phyloP scores from a whole-genome alignment of 768 basidiomycete species.

The Russula griseocarnosa region DNA sequence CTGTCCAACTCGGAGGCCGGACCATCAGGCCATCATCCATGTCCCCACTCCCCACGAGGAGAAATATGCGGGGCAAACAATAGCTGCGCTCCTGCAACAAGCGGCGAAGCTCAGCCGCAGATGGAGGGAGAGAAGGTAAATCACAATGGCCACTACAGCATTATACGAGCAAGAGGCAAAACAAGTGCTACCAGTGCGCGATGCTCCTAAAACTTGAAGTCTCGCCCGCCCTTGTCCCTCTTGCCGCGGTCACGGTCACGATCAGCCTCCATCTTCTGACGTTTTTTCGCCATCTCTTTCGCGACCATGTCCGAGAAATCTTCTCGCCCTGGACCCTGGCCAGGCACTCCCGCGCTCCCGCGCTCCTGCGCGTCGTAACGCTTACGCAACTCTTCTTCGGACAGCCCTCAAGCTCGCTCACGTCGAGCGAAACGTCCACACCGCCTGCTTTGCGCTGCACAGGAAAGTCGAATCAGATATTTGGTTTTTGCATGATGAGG shows the following conservation, averaged over 20 bases:
- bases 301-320: constrained; percentile 89
- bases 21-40: background rate
- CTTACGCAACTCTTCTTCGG: constrained; percentile 82
- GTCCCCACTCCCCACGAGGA: background rate
- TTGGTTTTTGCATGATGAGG: background rate
- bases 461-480: background rate
- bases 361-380: constrained; percentile 78
- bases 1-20: background rate
- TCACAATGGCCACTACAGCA: background rate
- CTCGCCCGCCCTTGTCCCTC: constrained; percentile 49
- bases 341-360: constrained; percentile 74
- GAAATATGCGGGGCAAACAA: background rate
- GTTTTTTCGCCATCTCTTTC: constrained; percentile 82
- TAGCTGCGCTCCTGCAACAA: background rate
- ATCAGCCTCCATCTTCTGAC: constrained; percentile 69
- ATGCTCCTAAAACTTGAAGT: constrained; percentile 69
- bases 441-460: constrained; percentile 81
- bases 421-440: constrained; percentile 90
- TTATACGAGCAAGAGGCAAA: background rate
- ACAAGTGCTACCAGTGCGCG: background rate
- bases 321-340: constrained; percentile 50
- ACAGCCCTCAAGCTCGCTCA: constrained; percentile 79
- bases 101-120: background rate
- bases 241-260: constrained; percentile 58
- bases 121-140: background rate